Base-by-base conservation (phyloP, 2,329 filamentous ascomycete species). In the Cladosporium sp. region DNA sequence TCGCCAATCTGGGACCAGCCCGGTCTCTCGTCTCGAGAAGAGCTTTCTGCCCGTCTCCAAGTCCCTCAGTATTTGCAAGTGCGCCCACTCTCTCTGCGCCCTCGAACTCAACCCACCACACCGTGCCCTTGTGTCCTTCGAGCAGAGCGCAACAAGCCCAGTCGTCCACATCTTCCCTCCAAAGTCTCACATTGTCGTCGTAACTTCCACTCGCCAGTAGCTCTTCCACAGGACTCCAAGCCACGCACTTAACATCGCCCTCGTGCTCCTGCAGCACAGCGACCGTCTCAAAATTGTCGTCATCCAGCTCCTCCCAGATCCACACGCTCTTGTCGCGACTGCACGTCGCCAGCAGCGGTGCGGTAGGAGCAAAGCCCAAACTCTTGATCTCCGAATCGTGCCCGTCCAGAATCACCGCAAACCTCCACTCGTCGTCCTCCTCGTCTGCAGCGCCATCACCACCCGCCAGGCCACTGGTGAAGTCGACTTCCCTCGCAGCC, bases 281-380 rank as follows among this genome's bases (percentile, higher is more conserved):
- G 13, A 97, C 84, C 1, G 93, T 97, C 77, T 99, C 93, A 75
- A 91, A 97, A 67, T 97, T 93, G 67, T 96, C 92, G 50, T 95
- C 91, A 13, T 85, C 87, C 48, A 96, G 80, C 67, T 97, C 93
- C 70, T 99, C 93, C 93, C 93, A 99, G 61, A 99, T 89, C 93
- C 93, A 99, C 15, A 97, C 89, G 13, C 83, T 87, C 73, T 97
- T 97, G 68, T 99, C 93, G 43, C 93, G 80, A 47, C 84, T 88
- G 70, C 91, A 96, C 0, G 91, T 96, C 5, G 93, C 93, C 4
- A 99, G 79, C 61, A 89, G 84, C 54, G 86, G 82, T 1, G 88
- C 88, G 0, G 81, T 82, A 0, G 88, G 84, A 15, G 80, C 84
- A 73, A 90, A 95, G 2, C 81, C 78, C 56, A 92, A 82, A 24